Base-by-base conservation (phyloP, 1,139 yeast species). In the Lodderomyces margitis region DNA sequence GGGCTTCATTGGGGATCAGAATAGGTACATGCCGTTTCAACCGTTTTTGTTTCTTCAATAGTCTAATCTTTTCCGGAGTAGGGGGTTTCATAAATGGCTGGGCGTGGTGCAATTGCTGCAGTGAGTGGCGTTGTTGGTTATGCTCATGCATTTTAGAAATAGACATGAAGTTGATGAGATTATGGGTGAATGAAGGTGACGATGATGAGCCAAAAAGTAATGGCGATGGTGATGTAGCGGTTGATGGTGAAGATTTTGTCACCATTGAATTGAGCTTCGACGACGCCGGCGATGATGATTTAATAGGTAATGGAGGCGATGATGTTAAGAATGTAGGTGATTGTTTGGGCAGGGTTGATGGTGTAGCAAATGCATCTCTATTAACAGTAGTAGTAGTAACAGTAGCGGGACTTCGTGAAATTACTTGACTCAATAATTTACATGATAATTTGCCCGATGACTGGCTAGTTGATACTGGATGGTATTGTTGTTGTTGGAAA, bases 31-130 rank as follows among this genome's bases (percentile, higher is more conserved):
- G 49, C 8, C 48, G 41, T 41, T 51, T 51, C 9, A 57, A 36
- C 5, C 46, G 40, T 42, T 43, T 42, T 30, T 37, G 34, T 37
- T 42, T 44, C 21, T 47, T 49, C 41, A 62, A 46, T 21, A 51
- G 49, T 38, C 51, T 50, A 11, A 61, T 52, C 35, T 56, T 56
- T 19, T 52, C 49, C 2, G 60, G 57, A 10, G 53, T 51, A 9
- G 46, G 40, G 5, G 52, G 44, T 30, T 41, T 46, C 10, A 14
- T 36, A 5, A n/a, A 16, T 5, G 10, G 34, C 21, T 19, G 27
- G 19, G 5, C 8, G 28, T 24, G 24, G 17, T 3, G 38, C 15
- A 3, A 20, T 9, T 7, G 54, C 40, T 21, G 38, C 11, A 10
- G 27, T 9, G 21, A 9, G n/a, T 36, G 24, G 3, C 23, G 37